phyloP scores from a whole-genome alignment of 2,329 filamentous ascomycete genomes.

The Epicoccum sorghinum region DNA sequence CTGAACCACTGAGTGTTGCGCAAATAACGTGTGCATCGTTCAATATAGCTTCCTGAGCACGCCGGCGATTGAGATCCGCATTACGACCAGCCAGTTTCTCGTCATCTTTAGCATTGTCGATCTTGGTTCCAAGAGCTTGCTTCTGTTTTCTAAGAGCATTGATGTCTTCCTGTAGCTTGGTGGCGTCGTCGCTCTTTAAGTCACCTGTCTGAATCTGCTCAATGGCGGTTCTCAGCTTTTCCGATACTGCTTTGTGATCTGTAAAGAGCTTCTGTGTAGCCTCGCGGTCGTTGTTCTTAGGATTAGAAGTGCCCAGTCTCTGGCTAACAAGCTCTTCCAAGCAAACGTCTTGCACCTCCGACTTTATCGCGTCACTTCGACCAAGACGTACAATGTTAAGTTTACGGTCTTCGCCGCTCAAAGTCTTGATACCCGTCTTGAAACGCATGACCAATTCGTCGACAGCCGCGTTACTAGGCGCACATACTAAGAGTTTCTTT shows the following conservation, averaged over 20 bases:
- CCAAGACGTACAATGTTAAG: slow-evolving; percentile 90
- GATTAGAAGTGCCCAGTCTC: slow-evolving; percentile 59
- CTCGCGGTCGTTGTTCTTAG: slow-evolving; percentile 52
- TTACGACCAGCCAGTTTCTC: slow-evolving; percentile 83
- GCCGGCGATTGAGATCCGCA: slow-evolving; percentile 81
- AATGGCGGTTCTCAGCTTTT: slow-evolving; percentile 72
- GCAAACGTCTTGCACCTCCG: slow-evolving; percentile 86
- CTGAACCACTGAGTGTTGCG: slow-evolving; percentile 91
- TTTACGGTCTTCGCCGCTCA: slow-evolving; percentile 72
- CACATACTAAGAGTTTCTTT: slow-evolving; percentile 94
- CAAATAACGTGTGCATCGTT: slow-evolving; percentile 92
- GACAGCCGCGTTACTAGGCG: slow-evolving; percentile 97
- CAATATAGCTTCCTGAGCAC: slow-evolving; percentile 88
- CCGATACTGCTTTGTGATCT: slow-evolving; percentile 65
- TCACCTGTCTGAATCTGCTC: slow-evolving; percentile 69
- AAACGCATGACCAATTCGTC: slow-evolving; percentile 94
- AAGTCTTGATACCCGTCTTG: slow-evolving; percentile 82
- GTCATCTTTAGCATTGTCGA: slow-evolving; percentile 85
- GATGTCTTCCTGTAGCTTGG: slow-evolving; percentile 74
- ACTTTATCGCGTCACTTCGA: slow-evolving; percentile 89
- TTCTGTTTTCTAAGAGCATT: slow-evolving; percentile 79
- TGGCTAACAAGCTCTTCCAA: slow-evolving; percentile 88
- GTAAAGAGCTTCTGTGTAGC: slow-evolving; percentile 72
- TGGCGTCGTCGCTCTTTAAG: slow-evolving; percentile 66
- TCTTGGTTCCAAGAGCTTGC: slow-evolving; percentile 75